These are phyloP conservation scores for Nelumbo lutea DNA, from an alignment of 164 flowering plant genomes.

Conservation along the genomic window DNA sequence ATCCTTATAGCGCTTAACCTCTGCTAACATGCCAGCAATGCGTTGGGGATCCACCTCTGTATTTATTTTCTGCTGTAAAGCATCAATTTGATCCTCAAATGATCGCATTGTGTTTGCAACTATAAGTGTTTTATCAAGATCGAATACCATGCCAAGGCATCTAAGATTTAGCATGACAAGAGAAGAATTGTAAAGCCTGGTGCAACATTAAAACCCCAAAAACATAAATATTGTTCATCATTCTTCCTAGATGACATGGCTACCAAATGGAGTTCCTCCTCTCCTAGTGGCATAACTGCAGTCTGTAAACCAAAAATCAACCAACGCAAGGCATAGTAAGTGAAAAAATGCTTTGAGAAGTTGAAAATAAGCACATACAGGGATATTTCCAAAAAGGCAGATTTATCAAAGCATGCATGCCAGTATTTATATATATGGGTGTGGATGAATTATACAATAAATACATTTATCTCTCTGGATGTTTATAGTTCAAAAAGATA, in stretches of 20 bases:
- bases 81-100: slow-evolving; percentile 96
- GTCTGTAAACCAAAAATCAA: slow-evolving; percentile 48
- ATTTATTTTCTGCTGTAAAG: slow-evolving; percentile 71
- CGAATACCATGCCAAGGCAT: slow-evolving; percentile 98
- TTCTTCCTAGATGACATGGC: slow-evolving; percentile 73
- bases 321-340: not conserved
- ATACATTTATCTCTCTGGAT: too few species aligned
- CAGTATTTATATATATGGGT: not conserved
- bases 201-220: slow-evolving; percentile 85
- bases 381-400: not conserved
- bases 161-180: slow-evolving; percentile 93
- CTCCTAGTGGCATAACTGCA: slow-evolving; percentile 70
- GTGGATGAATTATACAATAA: not conserved
- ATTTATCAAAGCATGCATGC: not conserved
- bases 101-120: slow-evolving; percentile 99
- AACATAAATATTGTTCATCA: slow-evolving; percentile 52
- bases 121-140: slow-evolving; percentile 95
- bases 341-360: not conserved
- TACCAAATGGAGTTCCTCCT: slow-evolving; percentile 91
- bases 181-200: slow-evolving; percentile 67
- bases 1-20: slow-evolving; percentile 89
- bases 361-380: not conserved
- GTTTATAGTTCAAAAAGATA: too few species aligned
- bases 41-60: slow-evolving; percentile 81
- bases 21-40: slow-evolving; percentile 72